phyloP scores from a whole-genome alignment of 768 basidiomycete species.

The Mycena leptocephala region DNA sequence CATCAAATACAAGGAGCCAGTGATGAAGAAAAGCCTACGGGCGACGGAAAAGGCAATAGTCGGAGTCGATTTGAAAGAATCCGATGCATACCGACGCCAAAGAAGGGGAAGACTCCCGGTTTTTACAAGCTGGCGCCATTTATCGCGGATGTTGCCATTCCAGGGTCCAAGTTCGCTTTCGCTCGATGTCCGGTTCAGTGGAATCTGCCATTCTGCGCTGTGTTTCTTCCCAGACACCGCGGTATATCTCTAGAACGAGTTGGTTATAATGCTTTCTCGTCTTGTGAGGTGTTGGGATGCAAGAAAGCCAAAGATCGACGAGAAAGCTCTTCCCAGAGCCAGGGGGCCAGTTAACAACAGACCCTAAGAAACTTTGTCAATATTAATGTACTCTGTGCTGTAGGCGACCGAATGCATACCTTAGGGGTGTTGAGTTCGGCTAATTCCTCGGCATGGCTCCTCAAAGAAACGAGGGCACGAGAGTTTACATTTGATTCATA shows the following conservation, averaged over 20 bases:
- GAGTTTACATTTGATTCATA: constrained; percentile 14
- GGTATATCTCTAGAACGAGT: constrained; percentile 70
- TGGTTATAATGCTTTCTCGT: constrained; percentile 72
- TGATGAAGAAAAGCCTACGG: constrained; percentile 60
- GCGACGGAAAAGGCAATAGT: constrained; percentile 65
- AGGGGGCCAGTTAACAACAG: constrained; percentile 68
- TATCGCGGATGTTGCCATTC: constrained; percentile 43
- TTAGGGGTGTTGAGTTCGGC: constrained; percentile 67
- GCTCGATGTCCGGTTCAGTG: background rate
- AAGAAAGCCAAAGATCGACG: constrained; percentile 70
- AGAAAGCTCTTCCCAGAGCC: constrained; percentile 71
- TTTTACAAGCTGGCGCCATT: constrained; percentile 50
- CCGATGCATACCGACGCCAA: constrained; percentile 43
- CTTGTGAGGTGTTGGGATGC: constrained; percentile 68
- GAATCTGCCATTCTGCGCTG: constrained; percentile 52
- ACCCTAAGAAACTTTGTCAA: constrained; percentile 51
- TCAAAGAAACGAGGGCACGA: constrained; percentile 55
- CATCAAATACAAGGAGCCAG: constrained; percentile 72
- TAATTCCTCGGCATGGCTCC: constrained; percentile 68
- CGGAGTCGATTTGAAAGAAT: constrained; percentile 43
- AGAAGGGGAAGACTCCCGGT: constrained; percentile 46
- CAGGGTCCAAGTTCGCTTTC: constrained; percentile 41
- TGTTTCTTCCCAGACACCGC: constrained; percentile 68
- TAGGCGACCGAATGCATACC: constrained; percentile 48
- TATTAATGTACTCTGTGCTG: background rate